These are phyloP conservation scores for Choanephora cucurbitarum DNA, from an alignment of 371 early-diverging fungal species.

Conservation along the genomic window DNA sequence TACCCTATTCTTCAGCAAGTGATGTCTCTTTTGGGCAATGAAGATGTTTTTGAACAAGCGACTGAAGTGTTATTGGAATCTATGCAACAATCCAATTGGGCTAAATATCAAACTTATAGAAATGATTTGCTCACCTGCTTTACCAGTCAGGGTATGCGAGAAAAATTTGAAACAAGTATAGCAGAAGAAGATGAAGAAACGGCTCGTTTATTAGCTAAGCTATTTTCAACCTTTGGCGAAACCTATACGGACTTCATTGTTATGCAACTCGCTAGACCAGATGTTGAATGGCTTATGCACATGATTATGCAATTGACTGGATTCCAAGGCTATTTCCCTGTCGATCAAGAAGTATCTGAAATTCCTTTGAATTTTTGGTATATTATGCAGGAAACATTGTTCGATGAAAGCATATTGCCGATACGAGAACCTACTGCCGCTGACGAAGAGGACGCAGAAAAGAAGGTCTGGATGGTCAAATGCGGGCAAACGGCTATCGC, in stretches of 20 bases:
- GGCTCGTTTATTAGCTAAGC: conserved; percentile 56
- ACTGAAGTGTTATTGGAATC: conserved; percentile 58
- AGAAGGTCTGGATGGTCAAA: conserved; percentile 28
- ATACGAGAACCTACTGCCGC: conserved; percentile 15
- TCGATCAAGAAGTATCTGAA: conserved; percentile 73
- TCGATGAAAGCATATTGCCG: conserved; percentile 44
- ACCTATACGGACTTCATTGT: conserved; percentile 66
- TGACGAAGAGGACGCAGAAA: conserved; percentile 22
- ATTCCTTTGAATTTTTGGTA: conserved; percentile 77
- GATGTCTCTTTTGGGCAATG: conserved; percentile 43
- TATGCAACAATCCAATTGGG: conserved; percentile 47
- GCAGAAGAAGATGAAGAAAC: conserved; percentile 61
- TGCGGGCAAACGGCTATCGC: conserved; percentile 39
- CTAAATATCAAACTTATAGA: conserved; percentile 45
- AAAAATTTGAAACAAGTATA: conserved; percentile 47
- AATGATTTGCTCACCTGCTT: conserved; percentile 58
- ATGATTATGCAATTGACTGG: conserved; percentile 72
- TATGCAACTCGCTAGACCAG: conserved; percentile 44
- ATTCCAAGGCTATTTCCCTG: conserved; percentile 71
- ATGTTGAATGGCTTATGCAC: conserved; percentile 51
- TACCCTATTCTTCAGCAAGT: conserved; percentile 48
- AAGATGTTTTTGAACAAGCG: conserved; percentile 50
- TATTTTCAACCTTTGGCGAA: conserved; percentile 72
- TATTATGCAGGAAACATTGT: conserved; percentile 67
- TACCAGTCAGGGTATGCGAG: conserved; percentile 53